Evolutionary conservation across 352 stramenopile species (phyloP).

Genomic region (Globisporangium radiosum): DNA sequence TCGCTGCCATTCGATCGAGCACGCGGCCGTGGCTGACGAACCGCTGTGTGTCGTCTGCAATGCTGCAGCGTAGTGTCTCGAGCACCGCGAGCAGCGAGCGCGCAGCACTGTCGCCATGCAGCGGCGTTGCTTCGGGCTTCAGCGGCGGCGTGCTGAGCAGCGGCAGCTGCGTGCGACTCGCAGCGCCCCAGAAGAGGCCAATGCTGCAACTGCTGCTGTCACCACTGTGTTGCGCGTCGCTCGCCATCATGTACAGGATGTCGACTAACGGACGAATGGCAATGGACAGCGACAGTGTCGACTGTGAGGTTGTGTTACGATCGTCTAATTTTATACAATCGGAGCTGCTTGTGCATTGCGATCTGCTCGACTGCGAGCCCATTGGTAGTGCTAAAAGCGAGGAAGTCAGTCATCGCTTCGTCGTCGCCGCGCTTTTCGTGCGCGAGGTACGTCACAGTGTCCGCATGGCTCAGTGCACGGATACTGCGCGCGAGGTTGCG

Average conservation of each 20-base stretch:
- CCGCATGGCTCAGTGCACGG: slow-evolving; percentile 32
- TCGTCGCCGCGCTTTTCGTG: slow-evolving; percentile 71
- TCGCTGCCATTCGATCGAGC: slow-evolving; percentile 17
- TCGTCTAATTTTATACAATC: slow-evolving; percentile 46
- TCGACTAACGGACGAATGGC: background rate
- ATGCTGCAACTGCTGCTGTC: slow-evolving; percentile 2
- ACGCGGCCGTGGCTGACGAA: slow-evolving; percentile 27
- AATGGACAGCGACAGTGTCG: background rate
- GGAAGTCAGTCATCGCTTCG: slow-evolving; percentile 66
- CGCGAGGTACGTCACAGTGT: slow-evolving; percentile 61
- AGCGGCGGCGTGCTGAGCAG: background rate
- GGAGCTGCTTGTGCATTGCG: slow-evolving; percentile 29
- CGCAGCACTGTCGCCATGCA: slow-evolving; percentile 8
- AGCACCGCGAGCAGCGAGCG: slow-evolving; percentile 37
- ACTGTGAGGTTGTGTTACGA: background rate
- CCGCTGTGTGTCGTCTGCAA: slow-evolving; percentile 23
- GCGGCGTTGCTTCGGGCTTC: background rate
- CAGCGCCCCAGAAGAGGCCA: slow-evolving; percentile 27
- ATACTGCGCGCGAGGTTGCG: slow-evolving; percentile 69
- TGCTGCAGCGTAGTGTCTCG: slow-evolving; percentile 37
- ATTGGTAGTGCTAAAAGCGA: slow-evolving; percentile 25
- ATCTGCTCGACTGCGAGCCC: slow-evolving; percentile 41
- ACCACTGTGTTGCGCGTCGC: background rate
- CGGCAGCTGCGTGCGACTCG: slow-evolving; percentile 2
- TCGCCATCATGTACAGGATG: slow-evolving; percentile 1